Base-by-base conservation (phyloP, 495 filamentous ascomycete genomes). In the Penicillium cinerascens region DNA sequence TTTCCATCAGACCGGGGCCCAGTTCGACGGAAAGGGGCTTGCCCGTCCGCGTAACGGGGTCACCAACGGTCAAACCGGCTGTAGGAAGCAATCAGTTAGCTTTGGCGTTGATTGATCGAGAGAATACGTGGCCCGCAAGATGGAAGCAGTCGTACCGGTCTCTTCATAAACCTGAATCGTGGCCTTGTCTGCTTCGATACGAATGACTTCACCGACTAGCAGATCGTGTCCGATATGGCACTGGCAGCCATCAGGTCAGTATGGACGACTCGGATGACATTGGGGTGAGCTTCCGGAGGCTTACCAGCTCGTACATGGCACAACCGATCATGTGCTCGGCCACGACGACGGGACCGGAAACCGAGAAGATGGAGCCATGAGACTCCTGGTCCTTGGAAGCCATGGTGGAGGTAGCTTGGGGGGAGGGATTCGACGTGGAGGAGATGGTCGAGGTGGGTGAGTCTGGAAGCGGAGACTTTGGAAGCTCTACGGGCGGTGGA, bases 131-230 rank as follows among this genome's bases (percentile, higher is more conserved):
- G 44, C 43, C 36, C 42, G 35, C 15, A 20, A 27, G 29, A 15
- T 42, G 40, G 22, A 39, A 8, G 42, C 38, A 46, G 49, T 49
- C 75, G 49, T 82, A 95, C 91, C 90, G 61, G 93, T 98, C 74
- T 98, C 93, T 64, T 98, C 93, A 75, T 98, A 98, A 52, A 98
- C 93, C 76, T 98, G 95, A 55, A 98, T 92, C 6, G 91, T 97
- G 53, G 89, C 91, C 74, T 91, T 95, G 68, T 97, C 95, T 59
- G 80, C 87, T 56, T 89, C 92, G 66, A 99, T 92, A 63, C 95
- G 86, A 82, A 99, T 99, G 71, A 99, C 92, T 74, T 99, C 93
- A 59, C 93, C 93, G 43, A 95, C 88, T 36, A 99, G 81, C 48
- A 82, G 74, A 67, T 95, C 90, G 64, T 95, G 84, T 56, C 93